Evolutionary conservation across 352 stramenopile species (phyloP), one percentile per base, ranked within the genome.

Genomic region (Thalassiosira livingstoniorum): DNA sequence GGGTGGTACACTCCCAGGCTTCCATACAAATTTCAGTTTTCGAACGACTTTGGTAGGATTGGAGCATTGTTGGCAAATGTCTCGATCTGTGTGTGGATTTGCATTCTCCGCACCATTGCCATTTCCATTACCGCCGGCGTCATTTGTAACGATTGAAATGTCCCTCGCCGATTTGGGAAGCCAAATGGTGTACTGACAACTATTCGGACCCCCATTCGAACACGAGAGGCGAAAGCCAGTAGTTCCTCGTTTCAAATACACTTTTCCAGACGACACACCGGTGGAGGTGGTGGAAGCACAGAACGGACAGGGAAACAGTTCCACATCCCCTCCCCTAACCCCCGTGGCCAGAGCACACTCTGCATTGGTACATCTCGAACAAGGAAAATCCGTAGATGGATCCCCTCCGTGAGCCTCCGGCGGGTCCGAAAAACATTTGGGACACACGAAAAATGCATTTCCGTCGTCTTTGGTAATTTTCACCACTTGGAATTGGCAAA

Each of bases 401-500:
- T 82, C 80, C 42, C 87, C 88, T 42, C 85, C 90, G 73, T 91
- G 76, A 57, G 92, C 83, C 2, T 45, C 61, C 7, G 91, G 91
- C 66, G 89, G 75, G 69, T 94, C 82, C 31, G 62, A 79, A 68
- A 87, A 92, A 58, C 91, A 95, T 68, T 93, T 90, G 3, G 91
- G 91, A 81, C 91, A 95, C 29, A 94, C 54, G 67, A 76, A 37
- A 65, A 93, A 94, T 11, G 81, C 89, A 67, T 83, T 90, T 23
- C 82, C 87, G 63, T 91, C 83, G 45, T 89, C 87, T 1, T 80
- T 53, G 34, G 65, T 37, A 58, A 89, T 75, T 53, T 80, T 70
- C 43, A 94, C 70, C 2, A 93, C 78, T 83, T 95, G 91, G 84
- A 85, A 94, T 35, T 94, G 78, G 70, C 90, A 95, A 63, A 95